phyloP scores from a whole-genome alignment of 2,329 filamentous ascomycete genomes.

The Trichoderma brevicompactum region DNA sequence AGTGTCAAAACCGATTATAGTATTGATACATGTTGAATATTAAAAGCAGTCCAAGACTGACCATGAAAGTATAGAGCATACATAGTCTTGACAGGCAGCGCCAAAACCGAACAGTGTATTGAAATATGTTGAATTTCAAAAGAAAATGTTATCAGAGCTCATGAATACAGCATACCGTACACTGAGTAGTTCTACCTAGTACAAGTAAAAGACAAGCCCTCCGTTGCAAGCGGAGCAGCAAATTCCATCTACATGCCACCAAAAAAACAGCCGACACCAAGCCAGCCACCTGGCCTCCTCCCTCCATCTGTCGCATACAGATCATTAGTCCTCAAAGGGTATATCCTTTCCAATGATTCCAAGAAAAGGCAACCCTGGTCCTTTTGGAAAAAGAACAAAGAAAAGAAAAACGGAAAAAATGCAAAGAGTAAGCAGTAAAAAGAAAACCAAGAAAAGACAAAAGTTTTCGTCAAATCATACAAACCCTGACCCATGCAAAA shows the following conservation, averaged over 20 bases:
- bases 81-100: no score
- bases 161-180: no score
- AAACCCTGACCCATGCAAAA: neutral
- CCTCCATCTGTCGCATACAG: neutral
- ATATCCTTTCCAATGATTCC: constrained; percentile 19
- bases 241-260: neutral
- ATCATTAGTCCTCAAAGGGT: constrained; percentile 2
- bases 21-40: no score
- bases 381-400: neutral
- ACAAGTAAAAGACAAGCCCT: neutral
- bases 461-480: constrained; percentile 18
- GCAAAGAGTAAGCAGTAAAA: neutral
- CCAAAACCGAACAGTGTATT: no score
- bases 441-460: neutral
- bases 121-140: no score
- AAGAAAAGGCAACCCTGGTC: neutral
- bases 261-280: constrained; percentile 13
- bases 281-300: neutral
- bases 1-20: no score
- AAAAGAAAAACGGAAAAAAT: neutral
- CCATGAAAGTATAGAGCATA: no score
- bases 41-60: no score
- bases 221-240: constrained; percentile 10
- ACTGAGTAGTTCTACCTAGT: no score
- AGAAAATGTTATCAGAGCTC: no score